A percentile compares a stretch with the other conserved stretches of the same genome.
phyloP scores from a whole-genome alignment of 2,329 filamentous ascomycete genomes.

The Chaetomium sp. region DNA sequence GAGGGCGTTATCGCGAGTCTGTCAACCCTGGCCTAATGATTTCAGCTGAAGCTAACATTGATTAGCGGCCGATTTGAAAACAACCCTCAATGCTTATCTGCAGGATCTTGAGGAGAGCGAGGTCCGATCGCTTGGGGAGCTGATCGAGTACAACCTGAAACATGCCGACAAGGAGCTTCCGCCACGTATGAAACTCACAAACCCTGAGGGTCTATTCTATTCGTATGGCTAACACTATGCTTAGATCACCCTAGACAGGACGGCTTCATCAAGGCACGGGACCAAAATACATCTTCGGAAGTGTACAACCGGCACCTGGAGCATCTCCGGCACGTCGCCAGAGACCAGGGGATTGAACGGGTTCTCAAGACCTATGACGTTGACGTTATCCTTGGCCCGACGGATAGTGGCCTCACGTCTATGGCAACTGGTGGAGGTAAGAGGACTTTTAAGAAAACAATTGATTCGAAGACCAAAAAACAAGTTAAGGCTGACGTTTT shows the following conservation, averaged over 20 bases:
- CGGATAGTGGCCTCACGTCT: neutral
- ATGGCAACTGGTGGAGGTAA: neutral
- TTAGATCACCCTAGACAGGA: neutral
- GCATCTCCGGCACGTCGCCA: neutral
- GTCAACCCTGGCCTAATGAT: neutral
- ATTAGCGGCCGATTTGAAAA: neutral
- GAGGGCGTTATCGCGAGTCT: neutral
- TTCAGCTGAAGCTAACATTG: neutral
- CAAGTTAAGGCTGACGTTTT: neutral
- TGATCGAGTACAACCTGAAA: neutral
- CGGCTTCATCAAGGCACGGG: neutral
- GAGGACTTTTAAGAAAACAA: neutral
- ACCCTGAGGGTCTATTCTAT: neutral
- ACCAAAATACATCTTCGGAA: neutral
- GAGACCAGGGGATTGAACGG: neutral
- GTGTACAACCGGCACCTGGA: neutral
- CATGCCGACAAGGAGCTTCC: neutral
- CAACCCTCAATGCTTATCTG: neutral
- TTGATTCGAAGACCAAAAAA: neutral
- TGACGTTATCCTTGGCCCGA: neutral
- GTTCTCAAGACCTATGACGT: neutral
- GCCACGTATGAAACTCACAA: neutral
- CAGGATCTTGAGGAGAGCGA: neutral
- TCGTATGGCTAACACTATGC: neutral
- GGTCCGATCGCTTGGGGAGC: neutral